phyloP scores from a whole-genome alignment of 2,329 filamentous ascomycete genomes.

The Trichoderma sp. region DNA sequence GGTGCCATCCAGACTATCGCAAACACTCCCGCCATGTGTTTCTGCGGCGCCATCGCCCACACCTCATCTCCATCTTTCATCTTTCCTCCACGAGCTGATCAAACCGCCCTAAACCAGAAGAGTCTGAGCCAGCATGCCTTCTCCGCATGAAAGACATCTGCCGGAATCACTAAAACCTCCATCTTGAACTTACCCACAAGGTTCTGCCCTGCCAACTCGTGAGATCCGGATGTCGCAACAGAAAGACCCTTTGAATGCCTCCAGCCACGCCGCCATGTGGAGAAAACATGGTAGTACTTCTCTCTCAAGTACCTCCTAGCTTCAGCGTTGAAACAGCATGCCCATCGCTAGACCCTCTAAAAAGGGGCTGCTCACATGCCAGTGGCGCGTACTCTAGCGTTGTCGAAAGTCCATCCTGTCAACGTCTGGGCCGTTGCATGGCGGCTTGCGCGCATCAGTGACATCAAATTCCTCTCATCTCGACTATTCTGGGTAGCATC shows the following conservation, averaged over 20 bases:
- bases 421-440: not conserved
- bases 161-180: not conserved
- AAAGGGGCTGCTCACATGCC: not conserved
- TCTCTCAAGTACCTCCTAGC: not conserved
- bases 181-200: no score
- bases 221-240: not conserved
- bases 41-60: not conserved
- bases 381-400: not conserved
- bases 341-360: not conserved
- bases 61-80: not conserved
- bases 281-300: not conserved
- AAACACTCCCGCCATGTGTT: not conserved
- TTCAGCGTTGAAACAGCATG: not conserved
- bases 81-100: not conserved
- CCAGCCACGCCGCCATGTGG: not conserved
- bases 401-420: not conserved
- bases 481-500: not conserved
- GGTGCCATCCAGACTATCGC: not conserved
- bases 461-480: not conserved
- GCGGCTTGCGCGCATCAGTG: not conserved
- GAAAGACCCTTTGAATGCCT: not conserved
- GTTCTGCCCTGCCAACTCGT: no score
- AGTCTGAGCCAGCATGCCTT: not conserved
- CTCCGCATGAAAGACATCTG: not conserved
- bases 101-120: not conserved